Conservation (phyloP, 2,329 filamentous ascomycete genomes). For the Amesomyces nigricolor region DNA sequence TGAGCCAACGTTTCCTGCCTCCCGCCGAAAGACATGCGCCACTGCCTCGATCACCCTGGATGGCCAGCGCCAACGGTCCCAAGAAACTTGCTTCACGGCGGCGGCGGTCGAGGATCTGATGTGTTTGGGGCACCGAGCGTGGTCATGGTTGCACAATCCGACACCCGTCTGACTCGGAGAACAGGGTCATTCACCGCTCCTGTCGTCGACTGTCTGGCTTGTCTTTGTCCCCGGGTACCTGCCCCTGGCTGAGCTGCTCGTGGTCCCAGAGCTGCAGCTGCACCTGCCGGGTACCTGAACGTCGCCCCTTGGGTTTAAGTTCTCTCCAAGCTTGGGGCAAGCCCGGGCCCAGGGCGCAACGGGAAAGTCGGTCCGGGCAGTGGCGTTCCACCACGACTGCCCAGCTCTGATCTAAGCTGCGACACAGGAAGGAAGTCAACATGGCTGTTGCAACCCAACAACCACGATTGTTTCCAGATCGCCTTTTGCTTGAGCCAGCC, state of each 20-base stretch:
- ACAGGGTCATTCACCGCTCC: not conserved
- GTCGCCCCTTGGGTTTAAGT: conserved; percentile 5
- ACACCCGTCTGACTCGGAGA: conserved; percentile 3
- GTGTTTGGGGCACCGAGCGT: not conserved
- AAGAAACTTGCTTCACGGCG: no score
- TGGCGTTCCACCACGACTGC: not conserved
- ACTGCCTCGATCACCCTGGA: no score
- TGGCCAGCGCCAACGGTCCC: no score
- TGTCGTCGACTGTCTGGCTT: not conserved
- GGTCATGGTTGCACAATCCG: conserved; percentile 1
- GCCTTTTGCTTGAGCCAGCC: no score
- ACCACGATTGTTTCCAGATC: no score
- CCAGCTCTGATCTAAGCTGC: not conserved
- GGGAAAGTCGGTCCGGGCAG: conserved; percentile 2
- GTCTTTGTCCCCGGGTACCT: conserved; percentile 15
- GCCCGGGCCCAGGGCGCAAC: not conserved
- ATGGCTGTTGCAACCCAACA: not conserved
- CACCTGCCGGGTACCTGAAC: conserved; percentile 22
- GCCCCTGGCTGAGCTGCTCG: not conserved
- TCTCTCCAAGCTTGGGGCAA: not conserved
- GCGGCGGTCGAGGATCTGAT: not conserved
- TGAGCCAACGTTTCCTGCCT: no score
- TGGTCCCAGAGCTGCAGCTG: conserved; percentile 15
- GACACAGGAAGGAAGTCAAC: not conserved
- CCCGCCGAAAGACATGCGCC: no score